These are phyloP conservation scores for Pouteria glomerata DNA, from an alignment of 148 eudicot genomes.

Conservation along the genomic window DNA sequence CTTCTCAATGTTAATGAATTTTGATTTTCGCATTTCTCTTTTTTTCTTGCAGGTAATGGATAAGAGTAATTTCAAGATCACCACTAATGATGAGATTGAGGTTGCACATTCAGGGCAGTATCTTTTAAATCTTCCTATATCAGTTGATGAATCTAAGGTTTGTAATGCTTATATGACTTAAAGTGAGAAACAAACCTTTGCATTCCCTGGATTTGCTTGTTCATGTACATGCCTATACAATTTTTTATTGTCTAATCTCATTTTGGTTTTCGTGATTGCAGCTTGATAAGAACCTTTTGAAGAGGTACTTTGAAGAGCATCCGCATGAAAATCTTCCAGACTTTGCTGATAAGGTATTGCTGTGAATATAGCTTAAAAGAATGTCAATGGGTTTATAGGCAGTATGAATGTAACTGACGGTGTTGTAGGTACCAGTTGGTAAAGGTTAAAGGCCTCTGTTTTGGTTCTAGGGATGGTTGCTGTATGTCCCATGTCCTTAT, in stretches of 20 bases:
- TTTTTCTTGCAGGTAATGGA: conserved; percentile 60
- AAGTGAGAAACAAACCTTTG: not conserved
- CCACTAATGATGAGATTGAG: conserved; percentile 75
- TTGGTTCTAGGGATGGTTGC: not conserved
- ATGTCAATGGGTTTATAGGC: not conserved
- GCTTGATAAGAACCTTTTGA: conserved; percentile 80
- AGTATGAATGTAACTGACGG: not conserved
- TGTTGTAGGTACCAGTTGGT: not conserved
- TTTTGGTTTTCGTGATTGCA: conserved; percentile 26
- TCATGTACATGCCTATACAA: not conserved
- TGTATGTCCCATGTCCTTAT: not conserved
- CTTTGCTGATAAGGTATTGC: conserved; percentile 80
- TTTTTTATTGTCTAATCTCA: not conserved
- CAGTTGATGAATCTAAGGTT: conserved; percentile 93
- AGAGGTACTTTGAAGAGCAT: conserved; percentile 66
- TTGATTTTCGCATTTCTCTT: not conserved
- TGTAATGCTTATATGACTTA: not conserved
- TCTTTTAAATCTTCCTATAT: conserved; percentile 86
- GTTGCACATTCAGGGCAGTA: conserved; percentile 91
- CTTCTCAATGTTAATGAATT: not conserved
- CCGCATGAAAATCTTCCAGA: conserved; percentile 72
- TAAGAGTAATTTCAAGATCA: conserved; percentile 91
- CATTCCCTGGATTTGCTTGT: conserved; percentile 3
- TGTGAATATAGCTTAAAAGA: conserved; percentile 11
- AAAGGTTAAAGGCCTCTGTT: not conserved